Percentiles rank a stretch among this genome's conserved stretches.
Evolutionary conservation across 164 flowering plant genomes (phyloP).

Genomic region (Saururus chinensis): DNA sequence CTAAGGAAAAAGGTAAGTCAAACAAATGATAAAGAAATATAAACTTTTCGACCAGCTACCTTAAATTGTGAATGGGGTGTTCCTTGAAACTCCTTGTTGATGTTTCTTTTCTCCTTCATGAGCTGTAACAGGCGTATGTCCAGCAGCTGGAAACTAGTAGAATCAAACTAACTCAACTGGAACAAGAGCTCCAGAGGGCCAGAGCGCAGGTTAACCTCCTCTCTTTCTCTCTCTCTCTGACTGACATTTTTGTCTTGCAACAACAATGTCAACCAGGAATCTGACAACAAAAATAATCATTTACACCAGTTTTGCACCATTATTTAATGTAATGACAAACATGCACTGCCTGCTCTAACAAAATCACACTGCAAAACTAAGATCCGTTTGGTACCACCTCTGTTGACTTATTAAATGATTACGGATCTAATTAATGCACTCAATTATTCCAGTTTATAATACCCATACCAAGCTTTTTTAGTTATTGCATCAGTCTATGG

Average conservation of each 20-base stretch:
- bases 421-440: not conserved
- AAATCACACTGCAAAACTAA: not conserved
- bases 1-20: conserved; percentile 77
- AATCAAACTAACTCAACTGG: conserved; percentile 82
- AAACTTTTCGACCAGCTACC: not conserved
- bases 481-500: not conserved
- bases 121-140: conserved; percentile 75
- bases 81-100: not conserved
- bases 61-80: not conserved
- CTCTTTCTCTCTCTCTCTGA: not conserved
- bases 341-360: not conserved
- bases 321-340: not conserved
- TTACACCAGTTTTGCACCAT: not conserved
- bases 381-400: not conserved
- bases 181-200: conserved; percentile 92
- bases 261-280: not conserved
- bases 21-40: not conserved
- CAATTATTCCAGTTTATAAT: no score
- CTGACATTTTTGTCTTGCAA: not conserved
- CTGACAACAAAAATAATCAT: not conserved
- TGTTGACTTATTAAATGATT: not conserved
- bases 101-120: not conserved
- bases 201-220: conserved; percentile 55
- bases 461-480: no score
- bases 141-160: conserved; percentile 95